Base-by-base conservation (phyloP, 441 rosid species). In the Adansonia gregorii region DNA sequence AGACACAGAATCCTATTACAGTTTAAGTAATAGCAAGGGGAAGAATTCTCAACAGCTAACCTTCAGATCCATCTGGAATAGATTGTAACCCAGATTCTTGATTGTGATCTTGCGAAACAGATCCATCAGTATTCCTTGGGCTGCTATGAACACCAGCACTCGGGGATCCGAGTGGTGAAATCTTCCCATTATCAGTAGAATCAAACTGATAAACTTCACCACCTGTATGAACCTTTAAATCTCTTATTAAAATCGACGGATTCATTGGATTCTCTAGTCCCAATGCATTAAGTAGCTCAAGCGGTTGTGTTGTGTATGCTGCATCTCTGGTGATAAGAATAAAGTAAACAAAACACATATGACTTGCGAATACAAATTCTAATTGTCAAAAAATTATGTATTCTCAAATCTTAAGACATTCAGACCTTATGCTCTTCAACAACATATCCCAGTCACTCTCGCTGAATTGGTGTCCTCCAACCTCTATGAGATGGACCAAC, bases 401-500 rank as follows among this genome's bases (percentile, higher is more conserved):
- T 67, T 35, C 14, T 67, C 22, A 17, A 66, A 35, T 75, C 63
- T 14, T 3, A 41, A 49, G 55, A 72, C 48, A 75, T 45, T 81
- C 64, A 69, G 70, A 94, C 99, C 99, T 93, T 85, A 97, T 94
- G 97, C 98, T 93, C 89, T 90, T 94, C 92, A 97, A 85, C 77
- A 97, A 88, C 81, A 91, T 93, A 82, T 94, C 97, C 99, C 99
- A 97, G 87, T 97, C 98, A 76, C 86, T 86, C 83, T 87, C 99
- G 78, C 94, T 91, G 83, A 97, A 97, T 82, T 93, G 99, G 87
- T 91, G 99, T 75, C 99, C 99, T 73, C 99, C 99, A 83, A 94
- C 99, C 82, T 97, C 98, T 61, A 97, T 94, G 76, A 97, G 99
- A 87, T 97, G 99, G 68, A 93, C 97, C 76, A 97, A 82, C 76